Conservation (phyloP, 805 yeast species). For the Pichia pseudocactophila region DNA sequence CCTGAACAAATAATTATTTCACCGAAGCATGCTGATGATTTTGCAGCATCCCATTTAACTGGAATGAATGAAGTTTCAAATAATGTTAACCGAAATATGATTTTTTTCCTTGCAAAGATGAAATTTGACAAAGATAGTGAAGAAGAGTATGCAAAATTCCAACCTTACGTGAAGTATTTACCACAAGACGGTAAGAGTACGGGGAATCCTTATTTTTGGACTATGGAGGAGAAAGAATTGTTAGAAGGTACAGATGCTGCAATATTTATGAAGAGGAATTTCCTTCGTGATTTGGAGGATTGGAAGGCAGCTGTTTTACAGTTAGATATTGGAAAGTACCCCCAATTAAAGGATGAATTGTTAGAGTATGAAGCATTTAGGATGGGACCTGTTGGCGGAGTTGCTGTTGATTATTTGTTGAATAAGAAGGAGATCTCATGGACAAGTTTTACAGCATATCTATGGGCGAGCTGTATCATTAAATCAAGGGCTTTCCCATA, state of each 20-base stretch:
- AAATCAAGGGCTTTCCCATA: conserved; percentile 78
- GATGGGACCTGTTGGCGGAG: conserved; percentile 15
- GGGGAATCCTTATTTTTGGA: conserved; percentile 65
- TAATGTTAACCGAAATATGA: conserved; percentile 28
- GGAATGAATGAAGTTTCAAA: background rate
- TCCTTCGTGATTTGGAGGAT: conserved; percentile 43
- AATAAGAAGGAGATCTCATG: conserved; percentile 31
- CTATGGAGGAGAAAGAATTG: conserved; percentile 36
- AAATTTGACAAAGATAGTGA: conserved; percentile 26
- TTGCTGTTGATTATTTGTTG: conserved; percentile 12
- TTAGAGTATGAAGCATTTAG: conserved; percentile 20
- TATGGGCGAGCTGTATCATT: conserved; percentile 69
- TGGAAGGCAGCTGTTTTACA: conserved; percentile 37
- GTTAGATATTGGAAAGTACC: conserved; percentile 12
- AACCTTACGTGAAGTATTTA: conserved; percentile 40
- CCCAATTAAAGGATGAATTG: conserved; percentile 15
- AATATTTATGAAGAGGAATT: conserved; percentile 40
- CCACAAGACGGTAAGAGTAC: conserved; percentile 35
- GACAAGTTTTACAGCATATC: conserved; percentile 57
- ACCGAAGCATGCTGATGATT: conserved; percentile 26
- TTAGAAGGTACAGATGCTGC: conserved; percentile 65
- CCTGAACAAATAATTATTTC: conserved; percentile 33
- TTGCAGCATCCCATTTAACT: conserved; percentile 16
- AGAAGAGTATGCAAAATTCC: conserved; percentile 22
- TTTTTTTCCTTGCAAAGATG: conserved; percentile 34